phyloP scores from a whole-genome alignment of 2,329 filamentous ascomycete species.

The Metarhizium guizhouense region DNA sequence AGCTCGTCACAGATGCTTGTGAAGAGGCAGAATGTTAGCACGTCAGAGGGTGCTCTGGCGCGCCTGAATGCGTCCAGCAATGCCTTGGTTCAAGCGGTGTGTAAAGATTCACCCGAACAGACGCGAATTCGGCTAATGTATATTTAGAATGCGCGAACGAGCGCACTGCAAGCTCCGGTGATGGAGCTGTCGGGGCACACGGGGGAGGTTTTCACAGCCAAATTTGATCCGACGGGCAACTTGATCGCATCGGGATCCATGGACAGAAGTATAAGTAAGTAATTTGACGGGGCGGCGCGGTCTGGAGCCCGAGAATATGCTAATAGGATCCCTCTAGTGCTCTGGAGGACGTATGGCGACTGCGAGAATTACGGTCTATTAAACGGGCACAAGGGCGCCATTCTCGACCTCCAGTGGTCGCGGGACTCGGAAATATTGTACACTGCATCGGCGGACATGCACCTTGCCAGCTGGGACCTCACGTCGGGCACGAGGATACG shows the following conservation, averaged over 20 bases:
- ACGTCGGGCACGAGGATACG: constrained; percentile 89
- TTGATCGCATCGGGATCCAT: constrained; percentile 91
- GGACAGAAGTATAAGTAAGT: constrained; percentile 79
- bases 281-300: background rate
- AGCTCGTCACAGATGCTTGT: constrained; percentile 72
- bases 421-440: constrained; percentile 86
- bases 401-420: constrained; percentile 93
- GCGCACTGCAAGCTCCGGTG: constrained; percentile 76
- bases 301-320: background rate
- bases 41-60: constrained; percentile 37
- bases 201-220: constrained; percentile 85
- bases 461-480: constrained; percentile 89
- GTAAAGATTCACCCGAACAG: constrained; percentile 11
- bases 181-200: constrained; percentile 81
- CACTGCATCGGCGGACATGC: constrained; percentile 88
- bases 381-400: constrained; percentile 80
- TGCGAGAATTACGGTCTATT: constrained; percentile 92
- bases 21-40: constrained; percentile 71
- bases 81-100: constrained; percentile 43
- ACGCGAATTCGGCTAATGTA: background rate
- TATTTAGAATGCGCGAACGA: constrained; percentile 64
- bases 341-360: constrained; percentile 87
- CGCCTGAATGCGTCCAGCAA: constrained; percentile 40
- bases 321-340: constrained; percentile 45
- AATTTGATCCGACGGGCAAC: constrained; percentile 82